These are phyloP conservation scores for Isatis lusitanica DNA, from an alignment of 441 rosid species.

Conservation along the genomic window DNA sequence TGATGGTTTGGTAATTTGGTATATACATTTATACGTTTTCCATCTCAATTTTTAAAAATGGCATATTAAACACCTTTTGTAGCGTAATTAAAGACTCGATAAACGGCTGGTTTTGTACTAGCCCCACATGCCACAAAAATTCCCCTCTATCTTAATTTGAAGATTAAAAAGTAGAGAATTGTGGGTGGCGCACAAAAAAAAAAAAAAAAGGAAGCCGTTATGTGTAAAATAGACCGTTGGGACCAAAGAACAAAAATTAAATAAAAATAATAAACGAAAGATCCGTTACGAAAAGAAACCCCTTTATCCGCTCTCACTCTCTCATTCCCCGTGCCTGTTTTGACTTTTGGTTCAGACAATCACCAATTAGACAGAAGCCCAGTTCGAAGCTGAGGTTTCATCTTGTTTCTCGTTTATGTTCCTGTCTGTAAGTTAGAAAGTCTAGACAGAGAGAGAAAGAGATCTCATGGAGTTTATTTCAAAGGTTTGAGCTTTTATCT, in stretches of 20 bases:
- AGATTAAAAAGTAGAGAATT: slow-evolving; percentile 2
- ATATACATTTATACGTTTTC: background rate
- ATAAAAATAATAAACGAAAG: slow-evolving; percentile 23
- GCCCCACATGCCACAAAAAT: slow-evolving; percentile 26
- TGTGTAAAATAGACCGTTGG: slow-evolving; percentile 26
- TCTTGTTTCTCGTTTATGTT: slow-evolving; percentile 5
- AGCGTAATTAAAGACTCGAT: background rate
- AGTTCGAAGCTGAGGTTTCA: slow-evolving; percentile 2
- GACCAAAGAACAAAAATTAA: background rate
- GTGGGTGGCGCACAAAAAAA: background rate
- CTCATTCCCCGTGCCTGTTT: slow-evolving; percentile 26
- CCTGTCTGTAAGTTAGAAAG: slow-evolving; percentile 15
- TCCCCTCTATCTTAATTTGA: background rate
- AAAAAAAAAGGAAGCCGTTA: slow-evolving; percentile 25
- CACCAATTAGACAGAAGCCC: slow-evolving; percentile 16
- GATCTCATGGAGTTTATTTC: background rate
- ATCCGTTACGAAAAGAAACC: slow-evolving; percentile 35
- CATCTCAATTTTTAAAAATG: background rate
- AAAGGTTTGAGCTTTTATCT: slow-evolving; percentile 24
- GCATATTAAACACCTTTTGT: background rate
- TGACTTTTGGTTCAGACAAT: slow-evolving; percentile 32
- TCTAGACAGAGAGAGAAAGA: background rate
- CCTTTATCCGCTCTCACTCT: slow-evolving; percentile 30
- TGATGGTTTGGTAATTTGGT: background rate
- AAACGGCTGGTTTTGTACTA: slow-evolving; percentile 22